Evolutionary conservation across 2,329 filamentous ascomycete species (phyloP).

Genomic region (Arthrocladium fulminans): DNA sequence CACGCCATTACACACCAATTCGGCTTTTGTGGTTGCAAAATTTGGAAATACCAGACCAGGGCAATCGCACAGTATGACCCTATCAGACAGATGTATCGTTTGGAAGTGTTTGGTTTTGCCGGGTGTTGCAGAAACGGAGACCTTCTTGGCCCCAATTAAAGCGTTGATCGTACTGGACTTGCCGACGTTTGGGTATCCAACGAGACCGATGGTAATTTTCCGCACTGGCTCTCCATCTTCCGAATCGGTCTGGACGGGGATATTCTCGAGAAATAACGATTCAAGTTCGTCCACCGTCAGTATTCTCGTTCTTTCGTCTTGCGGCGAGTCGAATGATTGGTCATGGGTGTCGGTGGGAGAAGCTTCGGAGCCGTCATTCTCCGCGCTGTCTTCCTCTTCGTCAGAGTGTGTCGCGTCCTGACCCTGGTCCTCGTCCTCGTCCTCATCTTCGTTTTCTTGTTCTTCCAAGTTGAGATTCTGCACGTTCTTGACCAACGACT

Average conservation of each 20-base stretch:
- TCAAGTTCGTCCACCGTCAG: conserved; percentile 90
- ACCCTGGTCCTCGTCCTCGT: conserved; percentile 37
- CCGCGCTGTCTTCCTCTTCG: conserved; percentile 28
- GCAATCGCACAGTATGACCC: conserved; percentile 91
- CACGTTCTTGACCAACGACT: conserved; percentile 16
- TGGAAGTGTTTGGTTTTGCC: conserved; percentile 99
- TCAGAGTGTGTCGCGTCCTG: conserved; percentile 28
- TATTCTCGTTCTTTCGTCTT: conserved; percentile 54
- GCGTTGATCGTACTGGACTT: conserved; percentile 99
- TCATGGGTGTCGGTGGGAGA: conserved; percentile 25
- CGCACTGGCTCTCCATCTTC: conserved; percentile 41
- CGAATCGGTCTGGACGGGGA: conserved; percentile 40
- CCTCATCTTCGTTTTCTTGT: conserved; percentile 25
- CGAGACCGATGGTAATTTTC: conserved; percentile 84
- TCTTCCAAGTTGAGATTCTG: conserved; percentile 20
- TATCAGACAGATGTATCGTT: conserved; percentile 85
- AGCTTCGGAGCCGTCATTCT: conserved; percentile 28
- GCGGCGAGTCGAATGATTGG: conserved; percentile 27
- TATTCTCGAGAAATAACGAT: conserved; percentile 71
- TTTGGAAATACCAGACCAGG: conserved; percentile 98
- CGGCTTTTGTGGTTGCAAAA: conserved; percentile 91
- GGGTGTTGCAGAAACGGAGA: conserved; percentile 92
- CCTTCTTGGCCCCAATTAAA: conserved; percentile 95
- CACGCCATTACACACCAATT: conserved; percentile 89
- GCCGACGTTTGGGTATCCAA: conserved; percentile 97